A percentile compares a stretch with the other conserved stretches of the same genome.
These are phyloP conservation scores for Reutealis trisperma DNA, from an alignment of 345 rosid genomes.

Conservation along the genomic window DNA sequence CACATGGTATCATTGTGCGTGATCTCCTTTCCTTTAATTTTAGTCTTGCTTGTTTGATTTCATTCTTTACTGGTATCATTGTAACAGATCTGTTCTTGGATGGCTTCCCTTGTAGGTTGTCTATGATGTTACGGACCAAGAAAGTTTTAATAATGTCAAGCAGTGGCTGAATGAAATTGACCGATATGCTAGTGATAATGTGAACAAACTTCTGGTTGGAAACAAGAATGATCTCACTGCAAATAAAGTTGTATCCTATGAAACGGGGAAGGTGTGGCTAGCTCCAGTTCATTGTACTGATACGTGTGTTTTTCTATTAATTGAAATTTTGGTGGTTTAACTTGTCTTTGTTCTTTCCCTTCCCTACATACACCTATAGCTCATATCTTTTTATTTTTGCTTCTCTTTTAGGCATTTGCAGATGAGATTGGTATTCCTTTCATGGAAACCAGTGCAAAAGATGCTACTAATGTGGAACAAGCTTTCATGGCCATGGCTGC, in stretches of 20 bases:
- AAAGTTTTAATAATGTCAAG: conserved; percentile 70
- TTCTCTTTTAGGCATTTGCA: conserved; percentile 50
- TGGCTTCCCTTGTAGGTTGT: conserved; percentile 44
- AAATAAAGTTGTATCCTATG: conserved; percentile 56
- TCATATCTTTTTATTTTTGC: not conserved
- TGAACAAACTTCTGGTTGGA: conserved; percentile 65
- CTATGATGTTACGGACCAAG: conserved; percentile 69
- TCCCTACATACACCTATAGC: not conserved
- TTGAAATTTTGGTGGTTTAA: not conserved
- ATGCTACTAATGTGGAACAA: conserved; percentile 60
- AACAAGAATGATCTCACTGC: conserved; percentile 67
- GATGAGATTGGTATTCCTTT: conserved; percentile 67
- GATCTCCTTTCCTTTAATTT: not conserved
- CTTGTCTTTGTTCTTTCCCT: not conserved
- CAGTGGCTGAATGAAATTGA: conserved; percentile 72
- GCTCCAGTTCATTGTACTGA: not conserved
- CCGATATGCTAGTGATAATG: conserved; percentile 68
- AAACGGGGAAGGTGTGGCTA: conserved; percentile 52
- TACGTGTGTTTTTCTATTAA: not conserved
- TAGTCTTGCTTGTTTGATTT: not conserved
- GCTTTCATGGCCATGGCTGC: conserved; percentile 77
- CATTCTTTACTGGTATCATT: not conserved
- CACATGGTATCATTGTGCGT: conserved; percentile 25
- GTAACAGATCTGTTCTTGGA: not conserved
- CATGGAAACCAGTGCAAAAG: conserved; percentile 71